Conservation (phyloP, 192 early-diverging fungal species). For the Diversispora eburnea region DNA sequence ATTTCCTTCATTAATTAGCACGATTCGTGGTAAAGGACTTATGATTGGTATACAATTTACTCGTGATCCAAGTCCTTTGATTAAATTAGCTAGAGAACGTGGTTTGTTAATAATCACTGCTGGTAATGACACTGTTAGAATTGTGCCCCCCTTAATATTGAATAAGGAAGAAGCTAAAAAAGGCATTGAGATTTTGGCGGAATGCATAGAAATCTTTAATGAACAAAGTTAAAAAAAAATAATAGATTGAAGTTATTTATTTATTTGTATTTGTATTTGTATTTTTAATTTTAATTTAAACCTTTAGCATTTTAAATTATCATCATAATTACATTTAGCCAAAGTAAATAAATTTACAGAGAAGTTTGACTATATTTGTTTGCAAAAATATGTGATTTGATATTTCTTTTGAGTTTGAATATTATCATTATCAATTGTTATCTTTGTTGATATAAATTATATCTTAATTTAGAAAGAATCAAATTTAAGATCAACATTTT, state of each 20-base stretch:
- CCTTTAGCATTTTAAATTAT: too few relatives aligned
- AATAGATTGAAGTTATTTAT: neutral
- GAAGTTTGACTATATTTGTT: too few relatives aligned
- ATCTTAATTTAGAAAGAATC: too few relatives aligned
- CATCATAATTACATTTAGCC: too few relatives aligned
- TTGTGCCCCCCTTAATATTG: constrained; percentile 87
- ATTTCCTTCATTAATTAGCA: constrained; percentile 57
- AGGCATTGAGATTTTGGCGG: constrained; percentile 69
- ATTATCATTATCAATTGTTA: too few relatives aligned
- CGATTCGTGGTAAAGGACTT: constrained; percentile 83
- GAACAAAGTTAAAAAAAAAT: neutral
- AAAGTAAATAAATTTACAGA: too few relatives aligned
- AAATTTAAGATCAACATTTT: too few relatives aligned
- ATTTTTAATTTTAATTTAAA: too few relatives aligned
- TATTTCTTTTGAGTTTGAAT: too few relatives aligned
- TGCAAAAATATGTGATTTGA: too few relatives aligned
- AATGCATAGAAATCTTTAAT: constrained; percentile 48
- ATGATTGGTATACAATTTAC: constrained; percentile 84
- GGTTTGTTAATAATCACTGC: constrained; percentile 89
- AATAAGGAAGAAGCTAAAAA: constrained; percentile 71
- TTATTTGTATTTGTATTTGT: too few relatives aligned
- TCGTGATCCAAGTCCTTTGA: constrained; percentile 61
- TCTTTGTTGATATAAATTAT: too few relatives aligned
- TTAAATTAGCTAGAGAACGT: constrained; percentile 71
- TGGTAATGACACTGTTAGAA: constrained; percentile 82